Base-by-base conservation (phyloP, 2,329 filamentous ascomycete species). In the Fonsecaea erecta region DNA sequence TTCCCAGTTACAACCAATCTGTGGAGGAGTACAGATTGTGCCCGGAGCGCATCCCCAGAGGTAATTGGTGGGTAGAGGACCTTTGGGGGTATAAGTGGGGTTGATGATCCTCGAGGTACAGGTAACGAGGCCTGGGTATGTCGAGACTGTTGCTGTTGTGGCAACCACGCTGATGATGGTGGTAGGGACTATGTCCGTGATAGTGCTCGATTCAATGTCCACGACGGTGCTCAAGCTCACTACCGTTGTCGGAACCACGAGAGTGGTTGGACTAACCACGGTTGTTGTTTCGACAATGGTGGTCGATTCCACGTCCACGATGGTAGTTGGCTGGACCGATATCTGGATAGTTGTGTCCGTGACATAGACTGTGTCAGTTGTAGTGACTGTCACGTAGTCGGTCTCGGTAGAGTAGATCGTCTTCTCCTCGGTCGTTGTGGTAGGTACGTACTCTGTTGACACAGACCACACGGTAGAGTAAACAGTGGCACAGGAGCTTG, bases 31-130 rank as follows among this genome's bases (percentile, higher is more conserved):
- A 58, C 80, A 82, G 26, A 82, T 70, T 24, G 71, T 78, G 11
- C 78, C 79, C 18, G 80, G 79, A 35, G 76, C 73, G 56, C 80
- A 82, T 48, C 80, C 80, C 77, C 78, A 81, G 2, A 76, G 74
- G 32, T 79, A 77, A 54, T 76, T 69, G 2, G 66, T 67, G 34
- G 75, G 75, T 9, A 75, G 61, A 5, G 73, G 62, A 21, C 60
- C 64, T 0, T 70, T 48, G 8, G 74, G 70, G 5, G 73, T 77
- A 61, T 76, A 76, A 5, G 71, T 73, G 26, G 74, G 74, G 62
- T 77, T 77, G 52, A 70, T 57, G 26, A 71, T 72, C 26, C 74
- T 70, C 18, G 68, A 71, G 7, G 75, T 66, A 58, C 75, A 77
- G 14, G 74, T 70, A 5, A 69, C 66, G 16, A 71, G 55, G 2